Conservation (phyloP, 2,329 filamentous ascomycete species). For the Leptographium galeiforme region DNA sequence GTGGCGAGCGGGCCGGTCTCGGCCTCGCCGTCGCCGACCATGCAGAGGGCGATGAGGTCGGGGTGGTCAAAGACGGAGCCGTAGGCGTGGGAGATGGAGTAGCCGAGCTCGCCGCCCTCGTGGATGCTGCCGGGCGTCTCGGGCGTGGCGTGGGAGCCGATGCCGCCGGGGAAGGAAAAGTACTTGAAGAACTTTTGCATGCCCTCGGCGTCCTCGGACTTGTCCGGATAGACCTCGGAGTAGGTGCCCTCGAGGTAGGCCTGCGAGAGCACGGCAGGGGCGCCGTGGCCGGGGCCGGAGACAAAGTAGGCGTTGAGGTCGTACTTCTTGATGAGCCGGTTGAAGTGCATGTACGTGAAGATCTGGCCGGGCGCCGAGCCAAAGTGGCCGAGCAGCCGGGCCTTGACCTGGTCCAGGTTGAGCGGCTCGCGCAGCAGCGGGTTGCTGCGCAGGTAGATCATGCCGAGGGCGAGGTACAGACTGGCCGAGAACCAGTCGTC, state of each 20-base stretch:
- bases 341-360: conserved; percentile 74
- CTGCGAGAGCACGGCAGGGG: conserved; percentile 62
- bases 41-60: conserved; percentile 59
- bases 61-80: conserved; percentile 66
- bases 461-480: conserved; percentile 62
- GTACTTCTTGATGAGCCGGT: conserved; percentile 70
- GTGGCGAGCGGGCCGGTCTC: conserved; percentile 70
- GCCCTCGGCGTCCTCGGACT: conserved; percentile 53
- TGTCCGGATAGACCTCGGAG: conserved; percentile 64
- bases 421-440: conserved; percentile 58
- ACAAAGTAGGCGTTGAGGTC: conserved; percentile 60
- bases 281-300: conserved; percentile 66
- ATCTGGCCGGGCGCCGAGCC: conserved; percentile 69
- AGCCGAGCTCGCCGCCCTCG: conserved; percentile 72
- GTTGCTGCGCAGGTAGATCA: conserved; percentile 68
- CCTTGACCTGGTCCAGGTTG: conserved; percentile 57
- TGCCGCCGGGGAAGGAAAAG: conserved; percentile 70
- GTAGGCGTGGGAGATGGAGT: conserved; percentile 67
- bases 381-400: conserved; percentile 63
- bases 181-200: conserved; percentile 69
- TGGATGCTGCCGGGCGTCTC: conserved; percentile 67
- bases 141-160: conserved; percentile 65
- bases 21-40: conserved; percentile 72
- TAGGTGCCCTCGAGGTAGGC: conserved; percentile 68
- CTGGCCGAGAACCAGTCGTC: conserved; percentile 63